A percentile compares a stretch with the other conserved stretches of the same genome.
phyloP scores from a whole-genome alignment of 2,329 filamentous ascomycete species.

The Aspergillus floridensis region DNA sequence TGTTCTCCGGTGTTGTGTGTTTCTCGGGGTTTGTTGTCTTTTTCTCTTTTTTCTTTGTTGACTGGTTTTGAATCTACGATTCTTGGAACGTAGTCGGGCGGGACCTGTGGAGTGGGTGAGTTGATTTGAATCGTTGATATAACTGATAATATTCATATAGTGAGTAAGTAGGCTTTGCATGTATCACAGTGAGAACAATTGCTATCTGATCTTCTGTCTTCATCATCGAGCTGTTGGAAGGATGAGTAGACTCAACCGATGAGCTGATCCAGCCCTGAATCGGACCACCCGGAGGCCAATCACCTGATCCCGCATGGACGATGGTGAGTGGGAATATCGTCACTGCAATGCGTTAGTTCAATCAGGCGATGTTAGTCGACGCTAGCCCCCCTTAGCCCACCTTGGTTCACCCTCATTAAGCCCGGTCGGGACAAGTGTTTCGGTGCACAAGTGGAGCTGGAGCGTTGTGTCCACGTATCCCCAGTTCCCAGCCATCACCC shows the following conservation, averaged over 20 bases:
- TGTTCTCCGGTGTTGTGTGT: background rate
- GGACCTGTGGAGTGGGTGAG: background rate
- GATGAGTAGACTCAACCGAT: background rate
- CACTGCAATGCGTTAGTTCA: background rate
- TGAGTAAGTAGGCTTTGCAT: background rate
- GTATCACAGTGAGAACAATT: background rate
- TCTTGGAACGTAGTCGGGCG: background rate
- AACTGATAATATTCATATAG: background rate
- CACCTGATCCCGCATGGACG: background rate
- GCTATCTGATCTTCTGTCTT: background rate
- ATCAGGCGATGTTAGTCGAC: too few species aligned
- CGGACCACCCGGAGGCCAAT: background rate
- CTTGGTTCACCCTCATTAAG: background rate
- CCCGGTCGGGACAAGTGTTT: background rate
- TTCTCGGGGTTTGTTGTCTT: background rate
- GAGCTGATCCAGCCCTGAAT: background rate
- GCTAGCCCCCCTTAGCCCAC: background rate
- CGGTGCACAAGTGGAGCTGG: background rate
- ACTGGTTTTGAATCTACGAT: background rate
- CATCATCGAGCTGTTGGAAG: background rate
- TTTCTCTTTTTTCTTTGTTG: background rate
- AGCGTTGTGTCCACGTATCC: background rate
- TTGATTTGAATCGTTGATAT: background rate
- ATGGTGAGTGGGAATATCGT: background rate
- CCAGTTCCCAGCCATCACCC: background rate